Conservation (phyloP, 2,329 filamentous ascomycete genomes). For the Blastomyces percursus region DNA sequence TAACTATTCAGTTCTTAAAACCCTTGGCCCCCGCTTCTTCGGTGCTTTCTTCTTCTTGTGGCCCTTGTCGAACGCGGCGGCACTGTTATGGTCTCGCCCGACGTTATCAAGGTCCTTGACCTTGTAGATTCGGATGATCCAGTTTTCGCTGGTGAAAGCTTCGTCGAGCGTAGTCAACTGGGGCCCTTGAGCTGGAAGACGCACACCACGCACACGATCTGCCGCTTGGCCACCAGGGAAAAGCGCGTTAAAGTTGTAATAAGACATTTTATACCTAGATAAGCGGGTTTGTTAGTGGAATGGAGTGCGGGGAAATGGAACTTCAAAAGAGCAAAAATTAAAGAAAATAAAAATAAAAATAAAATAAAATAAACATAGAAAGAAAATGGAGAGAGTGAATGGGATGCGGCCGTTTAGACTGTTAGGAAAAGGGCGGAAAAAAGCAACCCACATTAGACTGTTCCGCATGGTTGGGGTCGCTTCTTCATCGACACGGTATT, state of each 20-base stretch:
- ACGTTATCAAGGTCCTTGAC: conserved; percentile 98
- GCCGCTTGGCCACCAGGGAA: conserved; percentile 85
- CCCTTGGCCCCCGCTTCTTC: conserved; percentile 34
- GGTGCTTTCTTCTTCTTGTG: conserved; percentile 40
- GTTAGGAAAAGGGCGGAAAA: not conserved
- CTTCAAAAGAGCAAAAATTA: not conserved
- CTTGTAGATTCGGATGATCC: conserved; percentile 99
- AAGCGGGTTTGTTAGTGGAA: not conserved
- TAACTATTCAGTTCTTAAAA: conserved; percentile 28
- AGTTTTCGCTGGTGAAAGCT: conserved; percentile 98
- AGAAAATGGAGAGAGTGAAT: not conserved
- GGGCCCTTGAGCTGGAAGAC: conserved; percentile 73
- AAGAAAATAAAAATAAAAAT: not conserved
- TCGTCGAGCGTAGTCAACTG: conserved; percentile 84
- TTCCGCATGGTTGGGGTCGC: conserved; percentile 97
- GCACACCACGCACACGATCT: conserved; percentile 75
- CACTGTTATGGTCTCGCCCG: conserved; percentile 69
- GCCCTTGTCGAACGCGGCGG: conserved; percentile 42
- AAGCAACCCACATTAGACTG: conserved; percentile 79
- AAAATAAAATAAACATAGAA: no score
- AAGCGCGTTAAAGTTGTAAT: conserved; percentile 89
- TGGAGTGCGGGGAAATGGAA: conserved; percentile 15
- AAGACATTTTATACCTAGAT: conserved; percentile 98
- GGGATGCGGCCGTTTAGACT: not conserved
- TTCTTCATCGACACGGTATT: conserved; percentile 88